phyloP scores from a whole-genome alignment of 257 asterid genomes.

The Rehmannia glutinosa region DNA sequence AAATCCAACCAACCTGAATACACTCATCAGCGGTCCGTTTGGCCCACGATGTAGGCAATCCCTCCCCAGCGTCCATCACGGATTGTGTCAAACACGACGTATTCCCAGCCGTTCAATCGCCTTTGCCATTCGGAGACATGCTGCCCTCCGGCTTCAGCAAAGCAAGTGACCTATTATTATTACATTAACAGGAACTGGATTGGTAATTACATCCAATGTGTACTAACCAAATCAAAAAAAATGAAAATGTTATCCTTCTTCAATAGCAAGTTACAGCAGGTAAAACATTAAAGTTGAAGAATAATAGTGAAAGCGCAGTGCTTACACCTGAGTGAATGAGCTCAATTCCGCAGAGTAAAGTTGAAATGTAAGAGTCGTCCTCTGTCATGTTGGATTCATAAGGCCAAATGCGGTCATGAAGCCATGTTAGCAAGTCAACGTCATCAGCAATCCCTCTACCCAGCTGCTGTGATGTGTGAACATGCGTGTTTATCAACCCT shows the following conservation, averaged over 20 bases:
- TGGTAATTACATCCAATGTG: not conserved
- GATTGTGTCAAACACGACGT: constrained; percentile 72
- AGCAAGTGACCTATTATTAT: constrained; percentile 61
- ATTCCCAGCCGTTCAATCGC: constrained; percentile 63
- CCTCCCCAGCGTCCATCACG: constrained; percentile 78
- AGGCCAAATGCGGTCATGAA: constrained; percentile 77
- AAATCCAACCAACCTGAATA: constrained; percentile 50
- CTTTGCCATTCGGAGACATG: constrained; percentile 74
- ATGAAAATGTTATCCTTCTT: not conserved
- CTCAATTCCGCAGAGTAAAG: constrained; percentile 78
- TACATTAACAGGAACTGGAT: not conserved
- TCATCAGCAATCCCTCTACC: constrained; percentile 83
- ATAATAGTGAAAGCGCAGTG: not conserved
- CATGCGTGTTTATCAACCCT: constrained; percentile 77
- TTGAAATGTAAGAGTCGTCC: constrained; percentile 67
- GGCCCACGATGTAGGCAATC: constrained; percentile 66
- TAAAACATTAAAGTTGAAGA: not conserved
- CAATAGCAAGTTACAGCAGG: not conserved
- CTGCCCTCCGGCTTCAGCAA: constrained; percentile 90
- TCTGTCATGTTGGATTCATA: constrained; percentile 72
- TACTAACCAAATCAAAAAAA: not conserved
- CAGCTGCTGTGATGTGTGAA: constrained; percentile 79
- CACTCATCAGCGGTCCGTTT: constrained; percentile 50
- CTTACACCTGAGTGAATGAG: constrained; percentile 84
- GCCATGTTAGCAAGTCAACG: constrained; percentile 78